Evolutionary conservation across 768 basidiomycete genomes (phyloP).

Genomic region (Mycena epipterygia): DNA sequence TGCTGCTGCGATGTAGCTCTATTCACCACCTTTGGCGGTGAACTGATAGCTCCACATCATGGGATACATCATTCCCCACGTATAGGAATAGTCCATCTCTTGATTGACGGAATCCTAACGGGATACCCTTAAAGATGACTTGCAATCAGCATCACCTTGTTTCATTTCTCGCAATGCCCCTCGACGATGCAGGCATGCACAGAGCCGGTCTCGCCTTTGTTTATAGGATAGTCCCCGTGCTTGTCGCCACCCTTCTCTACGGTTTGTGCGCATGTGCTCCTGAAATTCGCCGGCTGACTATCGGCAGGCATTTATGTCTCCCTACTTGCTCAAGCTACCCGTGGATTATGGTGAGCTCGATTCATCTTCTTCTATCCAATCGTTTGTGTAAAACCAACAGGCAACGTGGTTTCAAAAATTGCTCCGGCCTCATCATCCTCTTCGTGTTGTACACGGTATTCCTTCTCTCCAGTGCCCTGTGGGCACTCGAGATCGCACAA

Average conservation of each 20-base stretch:
- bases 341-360: conserved; percentile 9
- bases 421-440: conserved; percentile 10
- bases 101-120: conserved; percentile 2
- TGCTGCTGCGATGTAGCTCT: conserved; percentile 19
- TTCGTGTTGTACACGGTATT: conserved; percentile 9
- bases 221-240: conserved; percentile 10
- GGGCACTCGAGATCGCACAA: conserved; percentile 12
- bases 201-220: conserved; percentile 13
- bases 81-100: conserved; percentile 8
- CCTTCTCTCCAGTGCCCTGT: conserved; percentile 7
- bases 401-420: conserved; percentile 15
- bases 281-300: conserved; percentile 4
- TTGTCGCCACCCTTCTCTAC: conserved; percentile 12
- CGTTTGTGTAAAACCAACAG: conserved; percentile 5
- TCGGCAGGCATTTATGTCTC: conserved; percentile 11
- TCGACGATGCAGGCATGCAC: conserved; percentile 16
- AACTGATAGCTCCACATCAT: conserved; percentile 3
- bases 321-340: conserved; percentile 9
- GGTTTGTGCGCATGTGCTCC: conserved; percentile 9
- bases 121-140: neutral
- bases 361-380: conserved; percentile 12
- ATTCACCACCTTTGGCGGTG: conserved; percentile 12
- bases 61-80: neutral
- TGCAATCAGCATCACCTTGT: neutral
- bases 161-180: conserved; percentile 5